Evolutionary conservation across 306 rosid genomes (phyloP), one percentile per base, ranked within the genome.

Genomic region (Sophora flavescens): DNA sequence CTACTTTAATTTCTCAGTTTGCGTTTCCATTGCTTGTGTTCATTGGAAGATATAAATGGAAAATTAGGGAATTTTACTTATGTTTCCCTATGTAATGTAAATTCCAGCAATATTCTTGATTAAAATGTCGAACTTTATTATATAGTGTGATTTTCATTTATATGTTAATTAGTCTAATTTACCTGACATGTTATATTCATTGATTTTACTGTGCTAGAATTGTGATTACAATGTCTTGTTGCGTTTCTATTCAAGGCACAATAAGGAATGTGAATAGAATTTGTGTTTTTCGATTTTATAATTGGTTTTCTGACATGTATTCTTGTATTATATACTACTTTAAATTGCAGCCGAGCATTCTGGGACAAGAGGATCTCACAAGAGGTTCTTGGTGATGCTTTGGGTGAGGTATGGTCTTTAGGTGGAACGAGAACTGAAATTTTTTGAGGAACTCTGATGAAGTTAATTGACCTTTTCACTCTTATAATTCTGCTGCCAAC

Each of bases 361-460:
- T 81, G 85, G 85, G 85, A 81, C 38, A 81, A 81, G 69, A 76
- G 85, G 73, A 76, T 81, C 74, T 76, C 85, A 3, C 85, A 69
- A 8, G 85, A 81, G 78, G 85, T 81, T 62, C 4, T 30, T 56
- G 85, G 85, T 22, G 85, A 81, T 81, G 85, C 81, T 51, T 35
- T 81, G 68, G 85, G 85, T 0, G 85, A 81, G 78, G 85, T 81
- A 81, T 62, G 62, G 5, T 48, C 8, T 48, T 58, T 26, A 42
- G 44, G 9, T 47, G 32, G 8, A 68, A 65, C 11, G 52, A 14
- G 14, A 47, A 13, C 61, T 68, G 38, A 47, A 4, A 9, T 68
- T 51, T 32, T 44, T 6, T 41, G 7, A 48, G 47, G 13, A 71
- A 30, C 2, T 39, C 63, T 51, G 60, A 28, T 42, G 15, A 12